Base-by-base conservation (phyloP, 2,329 filamentous ascomycete species). In the Zymoseptoria brevis region DNA sequence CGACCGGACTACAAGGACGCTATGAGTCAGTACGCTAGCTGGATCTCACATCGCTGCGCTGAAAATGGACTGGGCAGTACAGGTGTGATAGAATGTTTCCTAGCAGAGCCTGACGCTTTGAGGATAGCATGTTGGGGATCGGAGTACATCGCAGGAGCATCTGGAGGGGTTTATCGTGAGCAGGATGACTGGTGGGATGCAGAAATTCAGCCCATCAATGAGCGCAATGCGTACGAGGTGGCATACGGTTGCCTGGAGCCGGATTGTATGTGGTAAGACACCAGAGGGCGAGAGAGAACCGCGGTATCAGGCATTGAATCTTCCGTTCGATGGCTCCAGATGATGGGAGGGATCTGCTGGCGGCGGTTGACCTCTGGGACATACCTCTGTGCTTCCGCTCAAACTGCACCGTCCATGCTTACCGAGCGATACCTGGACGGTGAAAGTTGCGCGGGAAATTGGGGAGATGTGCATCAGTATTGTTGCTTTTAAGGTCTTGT, bases 21-120 rank as follows among this genome's bases (percentile, higher is more conserved):
- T 22, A 13, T 26, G 22, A 45, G 16, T 45, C 16, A 45, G 11
- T 45, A 45, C 13, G 16, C 35, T 16, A 45, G 11, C 13, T 16
- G 35, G 35, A 45, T 45, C 3, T 45, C 35, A 5, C 16, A n/a
- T n/a, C 13, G 35, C 16, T 45, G 35, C 21, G 5, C 9, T 16
- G 53, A 56, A 19, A 54, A 45, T 48, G 8, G 54, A n/a, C 56
- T 29, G 57, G 22, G 41, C 6, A 53, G 53, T 22, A 53, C 48
- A n/a, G 57, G 57, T 21, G 49, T 56, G 11, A 52, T 59, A n/a
- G 57, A 59, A 19, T 56, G 26, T 19, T 52, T 59, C 4, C 9
- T 16, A 0, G 2, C 22, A 7, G 48, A 59, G 4, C 53, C 29
- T 4, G 16, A 45, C 5, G 35, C 11, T 16, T n/a, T 45, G 35